Conservation (phyloP, 352 stramenopile species). For the Globisporangium iwayamae region DNA sequence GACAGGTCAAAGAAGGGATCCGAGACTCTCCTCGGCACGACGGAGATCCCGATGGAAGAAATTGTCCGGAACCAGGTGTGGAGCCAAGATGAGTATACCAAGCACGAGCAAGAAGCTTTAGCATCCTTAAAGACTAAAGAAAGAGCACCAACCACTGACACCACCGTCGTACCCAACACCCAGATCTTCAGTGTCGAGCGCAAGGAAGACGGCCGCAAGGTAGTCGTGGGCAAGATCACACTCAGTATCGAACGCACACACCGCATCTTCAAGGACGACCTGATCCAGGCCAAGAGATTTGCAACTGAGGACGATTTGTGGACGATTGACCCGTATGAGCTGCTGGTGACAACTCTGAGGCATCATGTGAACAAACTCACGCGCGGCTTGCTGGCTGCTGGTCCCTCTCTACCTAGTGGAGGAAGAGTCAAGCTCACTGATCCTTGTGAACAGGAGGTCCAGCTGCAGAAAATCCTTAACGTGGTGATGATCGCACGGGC, state of each 20-base stretch:
- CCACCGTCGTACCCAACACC: background rate
- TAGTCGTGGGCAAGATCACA: slow-evolving; percentile 55
- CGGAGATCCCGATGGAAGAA: slow-evolving; percentile 31
- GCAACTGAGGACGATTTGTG: slow-evolving; percentile 33
- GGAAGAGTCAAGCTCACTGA: slow-evolving; percentile 28
- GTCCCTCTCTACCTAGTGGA: slow-evolving; percentile 21
- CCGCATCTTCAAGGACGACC: slow-evolving; percentile 11
- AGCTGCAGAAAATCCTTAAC: slow-evolving; percentile 48
- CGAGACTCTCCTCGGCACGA: slow-evolving; percentile 28
- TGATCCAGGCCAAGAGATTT: slow-evolving; percentile 36
- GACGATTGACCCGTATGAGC: slow-evolving; percentile 43
- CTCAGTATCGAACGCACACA: slow-evolving; percentile 30
- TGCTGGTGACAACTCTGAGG: slow-evolving; percentile 40
- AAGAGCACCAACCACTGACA: background rate
- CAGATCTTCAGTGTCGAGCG: slow-evolving; percentile 29
- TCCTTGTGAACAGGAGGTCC: slow-evolving; percentile 37
- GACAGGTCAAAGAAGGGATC: slow-evolving; percentile 21
- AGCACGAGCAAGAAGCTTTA: background rate
- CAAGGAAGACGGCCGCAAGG: slow-evolving; percentile 14
- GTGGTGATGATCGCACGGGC: slow-evolving; percentile 38
- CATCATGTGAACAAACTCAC: slow-evolving; percentile 37
- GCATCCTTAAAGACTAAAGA: too few species aligned
- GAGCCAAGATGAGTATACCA: slow-evolving; percentile 10
- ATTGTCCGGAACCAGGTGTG: slow-evolving; percentile 18
- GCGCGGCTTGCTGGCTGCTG: slow-evolving; percentile 39